These are phyloP conservation scores for Beauveria varroae DNA, from an alignment of 2,329 filamentous ascomycete genomes.

Conservation along the genomic window DNA sequence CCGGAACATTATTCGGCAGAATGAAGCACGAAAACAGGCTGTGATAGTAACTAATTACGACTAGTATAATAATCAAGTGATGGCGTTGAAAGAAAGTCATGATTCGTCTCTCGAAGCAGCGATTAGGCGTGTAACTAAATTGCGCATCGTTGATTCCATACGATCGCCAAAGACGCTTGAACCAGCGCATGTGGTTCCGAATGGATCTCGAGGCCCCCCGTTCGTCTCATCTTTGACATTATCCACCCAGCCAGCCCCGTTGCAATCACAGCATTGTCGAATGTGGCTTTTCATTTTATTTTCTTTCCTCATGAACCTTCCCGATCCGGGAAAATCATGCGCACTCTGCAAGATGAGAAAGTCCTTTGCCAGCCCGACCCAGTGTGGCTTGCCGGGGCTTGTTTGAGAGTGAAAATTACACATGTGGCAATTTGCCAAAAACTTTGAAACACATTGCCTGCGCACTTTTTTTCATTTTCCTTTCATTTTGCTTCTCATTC, in stretches of 20 bases:
- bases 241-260: not conserved
- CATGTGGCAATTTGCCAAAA: not conserved
- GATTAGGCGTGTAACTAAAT: not conserved
- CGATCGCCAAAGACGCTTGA: not conserved
- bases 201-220: not conserved
- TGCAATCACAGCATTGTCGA: not conserved
- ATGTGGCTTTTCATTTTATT: not conserved
- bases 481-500: not conserved
- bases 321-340: not conserved
- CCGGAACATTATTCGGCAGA: too few relatives aligned
- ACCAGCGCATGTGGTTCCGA: not conserved
- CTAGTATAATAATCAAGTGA: not conserved
- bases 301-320: not conserved
- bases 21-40: not conserved
- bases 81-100: not conserved
- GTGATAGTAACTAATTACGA: not conserved
- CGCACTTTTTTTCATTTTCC: too few relatives aligned
- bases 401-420: not conserved
- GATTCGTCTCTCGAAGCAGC: not conserved
- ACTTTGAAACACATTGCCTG: not conserved
- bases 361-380: not conserved
- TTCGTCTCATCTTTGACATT: not conserved
- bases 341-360: not conserved
- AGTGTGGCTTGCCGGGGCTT: conserved; percentile 1
- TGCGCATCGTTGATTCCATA: not conserved